phyloP scores from a whole-genome alignment of 805 yeast genomes.

The Millerozyma acaciae region DNA sequence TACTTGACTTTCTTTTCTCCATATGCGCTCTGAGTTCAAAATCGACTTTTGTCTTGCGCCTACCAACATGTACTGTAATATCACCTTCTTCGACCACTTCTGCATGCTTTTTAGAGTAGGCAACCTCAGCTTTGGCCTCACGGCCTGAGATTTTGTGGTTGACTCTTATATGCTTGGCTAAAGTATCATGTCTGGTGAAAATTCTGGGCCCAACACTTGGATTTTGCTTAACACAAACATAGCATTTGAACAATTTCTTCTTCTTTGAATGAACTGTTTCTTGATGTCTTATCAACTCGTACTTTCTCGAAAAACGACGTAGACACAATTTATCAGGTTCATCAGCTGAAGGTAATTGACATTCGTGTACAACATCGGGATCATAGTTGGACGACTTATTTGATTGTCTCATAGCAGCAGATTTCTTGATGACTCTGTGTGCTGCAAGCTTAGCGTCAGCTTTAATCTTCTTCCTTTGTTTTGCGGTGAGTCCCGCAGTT shows the following conservation, averaged over 20 bases:
- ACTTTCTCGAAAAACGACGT: conserved; percentile 55
- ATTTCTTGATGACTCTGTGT: conserved; percentile 27
- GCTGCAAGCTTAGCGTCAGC: conserved; percentile 23
- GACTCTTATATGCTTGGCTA: conserved; percentile 76
- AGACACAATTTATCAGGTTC: conserved; percentile 38
- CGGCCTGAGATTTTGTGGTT: conserved; percentile 44
- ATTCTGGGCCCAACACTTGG: conserved; percentile 62
- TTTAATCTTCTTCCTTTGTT: conserved; percentile 16
- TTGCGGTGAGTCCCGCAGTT: conserved; percentile 12
- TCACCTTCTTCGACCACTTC: conserved; percentile 48
- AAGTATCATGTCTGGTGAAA: conserved; percentile 90
- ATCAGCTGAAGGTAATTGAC: conserved; percentile 43
- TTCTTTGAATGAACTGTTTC: conserved; percentile 92
- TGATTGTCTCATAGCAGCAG: conserved; percentile 17
- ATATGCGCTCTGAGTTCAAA: conserved; percentile 43
- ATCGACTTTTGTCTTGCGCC: conserved; percentile 43
- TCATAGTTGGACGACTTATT: conserved; percentile 41
- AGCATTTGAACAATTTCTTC: conserved; percentile 81
- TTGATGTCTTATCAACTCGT: conserved; percentile 91
- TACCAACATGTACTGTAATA: conserved; percentile 43
- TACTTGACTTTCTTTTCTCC: conserved; percentile 28
- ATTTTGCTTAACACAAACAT: conserved; percentile 73
- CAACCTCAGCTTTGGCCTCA: conserved; percentile 46
- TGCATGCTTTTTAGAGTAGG: conserved; percentile 42
- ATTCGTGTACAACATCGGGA: conserved; percentile 45